Evolutionary conservation across 371 early-diverging fungal species (phyloP), one percentile per base, ranked within the genome.

Genomic region (Smittium culicis): DNA sequence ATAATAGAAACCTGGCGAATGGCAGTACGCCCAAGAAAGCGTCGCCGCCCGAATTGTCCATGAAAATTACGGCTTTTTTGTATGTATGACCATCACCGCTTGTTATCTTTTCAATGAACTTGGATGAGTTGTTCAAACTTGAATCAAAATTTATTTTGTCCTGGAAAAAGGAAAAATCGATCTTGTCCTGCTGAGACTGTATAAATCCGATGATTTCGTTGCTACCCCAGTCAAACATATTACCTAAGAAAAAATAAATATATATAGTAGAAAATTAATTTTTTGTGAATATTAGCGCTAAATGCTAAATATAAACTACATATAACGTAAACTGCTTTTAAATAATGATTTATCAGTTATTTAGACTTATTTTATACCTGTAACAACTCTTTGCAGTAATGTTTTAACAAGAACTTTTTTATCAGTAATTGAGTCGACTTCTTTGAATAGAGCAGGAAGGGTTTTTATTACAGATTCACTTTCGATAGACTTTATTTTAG

Each of bases 211-310:
- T 77, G 31, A 88, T 75, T 33, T 76, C 74, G 20, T 77, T 74
- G 1, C 83, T 79, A 1, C 86, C 80, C 88, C 89, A 88, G 73
- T 88, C 88, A 66, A 82, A 88, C 87, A 88, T 86, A 73, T 88
- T 88, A 3, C 66, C 66, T 62, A 62, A n/a, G n/a, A n/a, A n/a
- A n/a, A n/a, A n/a, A n/a, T 28, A 11, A 11, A 59, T 45, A 14
- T 45, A 45, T 14, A 45, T 45, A 45, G 45, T 45, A 45, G 8
- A 14, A 45, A 14, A 45, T 45, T 14, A 45, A 14, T 45, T 45
- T 45, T 45, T 14, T 45, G 20, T 45, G 14, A 45, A 45, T 8
- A 8, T 14, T 45, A 14, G 14, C 8, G 45, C 20, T 45, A 14
- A 20, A 45, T 14, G 20, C 8, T 45, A 45, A 14, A 14, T 45